These are phyloP conservation scores for Cryphonectria radicalis DNA, from an alignment of 2,329 filamentous ascomycete species.

Conservation along the genomic window DNA sequence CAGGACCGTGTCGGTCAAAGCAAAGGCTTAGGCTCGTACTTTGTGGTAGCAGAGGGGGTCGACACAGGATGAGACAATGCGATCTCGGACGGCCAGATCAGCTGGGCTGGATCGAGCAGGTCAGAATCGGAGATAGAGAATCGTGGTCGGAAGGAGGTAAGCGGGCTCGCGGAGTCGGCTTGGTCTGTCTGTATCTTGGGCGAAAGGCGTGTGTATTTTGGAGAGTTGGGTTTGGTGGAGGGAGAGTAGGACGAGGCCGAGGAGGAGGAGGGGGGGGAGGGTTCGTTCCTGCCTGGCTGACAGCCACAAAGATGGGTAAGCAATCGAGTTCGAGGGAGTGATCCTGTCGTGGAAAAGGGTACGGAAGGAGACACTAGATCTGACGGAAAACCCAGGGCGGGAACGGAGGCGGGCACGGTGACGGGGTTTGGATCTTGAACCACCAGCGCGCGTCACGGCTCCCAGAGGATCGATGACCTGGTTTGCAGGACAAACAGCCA, in stretches of 20 bases:
- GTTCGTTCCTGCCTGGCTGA: conserved; percentile 11
- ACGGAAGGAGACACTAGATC: neutral
- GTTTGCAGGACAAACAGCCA: neutral
- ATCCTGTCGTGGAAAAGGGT: neutral
- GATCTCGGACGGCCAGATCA: neutral
- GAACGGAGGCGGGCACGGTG: neutral
- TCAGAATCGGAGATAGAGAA: neutral
- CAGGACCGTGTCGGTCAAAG: neutral
- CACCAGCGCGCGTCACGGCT: neutral
- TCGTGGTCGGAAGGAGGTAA: neutral
- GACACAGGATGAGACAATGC: neutral
- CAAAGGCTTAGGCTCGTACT: neutral
- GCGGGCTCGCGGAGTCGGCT: conserved; percentile 8
- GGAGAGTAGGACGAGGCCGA: no score
- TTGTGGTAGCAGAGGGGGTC: neutral
- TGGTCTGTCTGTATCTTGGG: neutral
- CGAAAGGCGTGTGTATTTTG: neutral
- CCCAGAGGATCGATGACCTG: neutral
- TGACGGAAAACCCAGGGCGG: neutral
- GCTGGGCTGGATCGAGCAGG: neutral
- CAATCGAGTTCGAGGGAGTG: neutral
- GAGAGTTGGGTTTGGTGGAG: neutral
- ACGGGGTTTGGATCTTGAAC: neutral
- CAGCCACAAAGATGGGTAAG: conserved; percentile 4
- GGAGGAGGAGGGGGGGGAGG: no score